These are phyloP conservation scores for Spiromastix sp. DNA, from an alignment of 2,329 filamentous ascomycete genomes.

Conservation along the genomic window DNA sequence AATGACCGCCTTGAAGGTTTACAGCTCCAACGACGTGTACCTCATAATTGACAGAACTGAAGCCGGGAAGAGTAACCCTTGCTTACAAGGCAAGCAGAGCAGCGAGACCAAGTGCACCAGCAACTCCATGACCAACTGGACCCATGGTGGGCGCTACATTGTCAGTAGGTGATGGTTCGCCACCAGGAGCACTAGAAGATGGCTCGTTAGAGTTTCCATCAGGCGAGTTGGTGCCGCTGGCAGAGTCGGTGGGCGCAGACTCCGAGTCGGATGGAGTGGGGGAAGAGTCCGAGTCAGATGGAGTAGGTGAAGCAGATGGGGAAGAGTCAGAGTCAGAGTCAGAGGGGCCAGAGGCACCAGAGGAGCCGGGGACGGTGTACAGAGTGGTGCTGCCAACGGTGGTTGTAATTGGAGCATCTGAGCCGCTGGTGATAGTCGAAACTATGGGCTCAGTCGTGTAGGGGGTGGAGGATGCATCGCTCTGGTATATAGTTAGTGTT, in stretches of 20 bases:
- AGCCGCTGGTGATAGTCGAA: slow-evolving; percentile 11
- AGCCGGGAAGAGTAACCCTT: not conserved
- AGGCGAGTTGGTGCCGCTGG: slow-evolving; percentile 8
- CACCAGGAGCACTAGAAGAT: slow-evolving; percentile 21
- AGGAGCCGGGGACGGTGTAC: no score
- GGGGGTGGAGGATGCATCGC: no score
- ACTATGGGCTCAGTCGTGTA: slow-evolving; percentile 5
- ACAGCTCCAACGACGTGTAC: no score
- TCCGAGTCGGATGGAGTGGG: slow-evolving; percentile 11
- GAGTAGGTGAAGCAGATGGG: slow-evolving; percentile 8
- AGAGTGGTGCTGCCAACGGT: slow-evolving; percentile 18
- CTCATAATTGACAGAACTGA: no score
- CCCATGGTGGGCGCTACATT: slow-evolving; percentile 17
- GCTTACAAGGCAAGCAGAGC: slow-evolving; percentile 32
- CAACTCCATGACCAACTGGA: slow-evolving; percentile 12
- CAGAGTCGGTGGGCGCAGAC: slow-evolving; percentile 9
- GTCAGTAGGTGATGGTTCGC: slow-evolving; percentile 13
- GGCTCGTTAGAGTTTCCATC: no score
- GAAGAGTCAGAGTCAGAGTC: slow-evolving; percentile 10
- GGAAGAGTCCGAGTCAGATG: no score
- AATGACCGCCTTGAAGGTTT: no score
- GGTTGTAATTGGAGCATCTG: slow-evolving; percentile 7
- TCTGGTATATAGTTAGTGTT: no score
- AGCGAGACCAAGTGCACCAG: slow-evolving; percentile 31
- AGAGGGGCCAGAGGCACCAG: slow-evolving; percentile 11